phyloP scores from a whole-genome alignment of 768 basidiomycete genomes.

The Suillus cothurnatus region DNA sequence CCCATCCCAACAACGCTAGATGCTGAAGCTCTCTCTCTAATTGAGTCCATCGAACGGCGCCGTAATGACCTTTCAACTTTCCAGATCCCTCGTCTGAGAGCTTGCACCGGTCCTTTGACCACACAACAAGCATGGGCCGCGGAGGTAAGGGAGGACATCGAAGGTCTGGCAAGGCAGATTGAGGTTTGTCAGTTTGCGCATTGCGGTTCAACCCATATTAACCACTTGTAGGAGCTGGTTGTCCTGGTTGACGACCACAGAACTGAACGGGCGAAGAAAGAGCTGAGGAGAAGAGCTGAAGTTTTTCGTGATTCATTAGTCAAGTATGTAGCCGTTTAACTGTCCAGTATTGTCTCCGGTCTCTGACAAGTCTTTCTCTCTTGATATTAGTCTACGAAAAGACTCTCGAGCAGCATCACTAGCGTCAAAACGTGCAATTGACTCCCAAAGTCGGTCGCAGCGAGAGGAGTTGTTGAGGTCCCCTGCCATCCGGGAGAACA shows the following conservation, averaged over 20 bases:
- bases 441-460: constrained; percentile 56
- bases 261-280: constrained; percentile 51
- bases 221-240: constrained; percentile 56
- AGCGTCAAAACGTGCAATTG: constrained; percentile 60
- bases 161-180: constrained; percentile 60
- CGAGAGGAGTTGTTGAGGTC: constrained; percentile 63
- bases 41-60: constrained; percentile 55
- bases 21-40: constrained; percentile 49
- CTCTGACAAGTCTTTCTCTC: constrained; percentile 8
- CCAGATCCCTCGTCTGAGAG: constrained; percentile 73
- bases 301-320: constrained; percentile 49
- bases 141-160: constrained; percentile 78
- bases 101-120: constrained; percentile 68
- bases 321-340: constrained; percentile 43
- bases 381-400: constrained; percentile 49
- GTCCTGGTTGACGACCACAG: constrained; percentile 73
- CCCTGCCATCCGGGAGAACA: constrained; percentile 51
- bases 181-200: constrained; percentile 47
- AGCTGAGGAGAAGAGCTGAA: constrained; percentile 52
- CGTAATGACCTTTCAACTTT: constrained; percentile 65
- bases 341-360: neutral
- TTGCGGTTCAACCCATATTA: neutral
- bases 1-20: constrained; percentile 60
- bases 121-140: constrained; percentile 73
- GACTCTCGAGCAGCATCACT: constrained; percentile 50